A percentile compares a stretch with the other conserved stretches of the same genome.
These are phyloP conservation scores for Geotrichum bryndzae DNA, from an alignment of 1,139 yeast species.

Conservation along the genomic window DNA sequence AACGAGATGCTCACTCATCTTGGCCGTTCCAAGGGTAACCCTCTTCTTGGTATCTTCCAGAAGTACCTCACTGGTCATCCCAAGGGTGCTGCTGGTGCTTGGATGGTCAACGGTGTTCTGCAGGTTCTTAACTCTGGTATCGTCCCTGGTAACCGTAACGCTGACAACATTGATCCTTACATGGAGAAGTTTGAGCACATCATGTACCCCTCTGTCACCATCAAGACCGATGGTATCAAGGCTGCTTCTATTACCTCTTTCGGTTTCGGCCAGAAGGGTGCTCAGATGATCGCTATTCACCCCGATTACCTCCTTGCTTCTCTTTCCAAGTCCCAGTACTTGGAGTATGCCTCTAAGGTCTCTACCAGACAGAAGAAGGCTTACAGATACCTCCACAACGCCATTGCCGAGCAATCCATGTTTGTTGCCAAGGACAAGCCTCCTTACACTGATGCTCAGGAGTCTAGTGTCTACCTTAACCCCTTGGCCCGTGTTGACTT, in stretches of 20 bases:
- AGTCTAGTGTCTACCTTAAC: slow-evolving; percentile 85
- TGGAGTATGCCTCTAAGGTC: slow-evolving; percentile 65
- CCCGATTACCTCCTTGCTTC: slow-evolving; percentile 90
- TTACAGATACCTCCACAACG: slow-evolving; percentile 93
- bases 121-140: slow-evolving; percentile 89
- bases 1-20: slow-evolving; percentile 89
- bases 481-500: slow-evolving; percentile 80
- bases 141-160: slow-evolving; percentile 98
- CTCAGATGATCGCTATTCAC: slow-evolving; percentile 85
- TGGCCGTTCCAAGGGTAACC: slow-evolving; percentile 97
- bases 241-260: slow-evolving; percentile 96
- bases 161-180: slow-evolving; percentile 84
- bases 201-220: slow-evolving; percentile 87
- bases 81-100: slow-evolving; percentile 99
- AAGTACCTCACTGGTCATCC: slow-evolving; percentile 99
- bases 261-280: slow-evolving; percentile 99
- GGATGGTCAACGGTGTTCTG: slow-evolving; percentile 99
- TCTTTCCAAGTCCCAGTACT: slow-evolving; percentile 63
- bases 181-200: slow-evolving; percentile 82
- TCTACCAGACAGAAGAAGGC: slow-evolving; percentile 79
- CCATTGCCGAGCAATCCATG: slow-evolving; percentile 84
- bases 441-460: slow-evolving; percentile 84
- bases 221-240: slow-evolving; percentile 94
- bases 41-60: slow-evolving; percentile 97
- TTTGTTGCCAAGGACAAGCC: slow-evolving; percentile 91